These are phyloP conservation scores for Fusarium mundagurra DNA, from an alignment of 2,329 filamentous ascomycete genomes.

Conservation along the genomic window DNA sequence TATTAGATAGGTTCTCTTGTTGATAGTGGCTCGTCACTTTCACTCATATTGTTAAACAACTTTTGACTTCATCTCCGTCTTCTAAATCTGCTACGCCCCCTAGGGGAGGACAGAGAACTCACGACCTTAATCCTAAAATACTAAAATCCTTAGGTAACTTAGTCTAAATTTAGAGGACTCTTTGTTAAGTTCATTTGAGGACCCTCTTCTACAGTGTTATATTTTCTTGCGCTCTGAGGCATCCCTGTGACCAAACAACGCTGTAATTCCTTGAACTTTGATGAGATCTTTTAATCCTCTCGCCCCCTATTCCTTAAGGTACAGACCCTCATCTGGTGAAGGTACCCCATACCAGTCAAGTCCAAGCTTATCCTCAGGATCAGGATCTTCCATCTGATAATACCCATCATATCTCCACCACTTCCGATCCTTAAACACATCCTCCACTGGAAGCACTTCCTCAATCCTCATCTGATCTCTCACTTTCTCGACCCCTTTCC, in stretches of 20 bases:
- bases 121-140: rapidly evolving
- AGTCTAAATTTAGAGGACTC: background rate
- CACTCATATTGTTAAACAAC: background rate
- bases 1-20: background rate
- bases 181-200: background rate
- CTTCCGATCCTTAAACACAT: slow-evolving; percentile 2
- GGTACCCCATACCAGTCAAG: slow-evolving; percentile 3
- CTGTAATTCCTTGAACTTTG: too few relatives aligned
- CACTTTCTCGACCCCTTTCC: background rate
- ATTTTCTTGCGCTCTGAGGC: background rate
- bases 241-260: rapidly evolving
- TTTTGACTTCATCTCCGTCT: background rate
- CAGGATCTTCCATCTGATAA: slow-evolving; percentile 17
- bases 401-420: slow-evolving; percentile 19
- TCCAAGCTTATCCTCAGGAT: slow-evolving; percentile 3
- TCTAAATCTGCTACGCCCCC: too few relatives aligned
- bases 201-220: background rate
- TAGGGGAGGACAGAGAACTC: background rate
- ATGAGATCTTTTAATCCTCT: background rate
- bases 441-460: background rate
- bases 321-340: background rate
- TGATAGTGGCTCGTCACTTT: background rate
- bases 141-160: too few relatives aligned
- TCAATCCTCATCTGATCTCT: background rate
- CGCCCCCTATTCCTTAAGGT: background rate